phyloP scores from a whole-genome alignment of 2,329 filamentous ascomycete genomes.

The Ophiostoma novo-ulmi region DNA sequence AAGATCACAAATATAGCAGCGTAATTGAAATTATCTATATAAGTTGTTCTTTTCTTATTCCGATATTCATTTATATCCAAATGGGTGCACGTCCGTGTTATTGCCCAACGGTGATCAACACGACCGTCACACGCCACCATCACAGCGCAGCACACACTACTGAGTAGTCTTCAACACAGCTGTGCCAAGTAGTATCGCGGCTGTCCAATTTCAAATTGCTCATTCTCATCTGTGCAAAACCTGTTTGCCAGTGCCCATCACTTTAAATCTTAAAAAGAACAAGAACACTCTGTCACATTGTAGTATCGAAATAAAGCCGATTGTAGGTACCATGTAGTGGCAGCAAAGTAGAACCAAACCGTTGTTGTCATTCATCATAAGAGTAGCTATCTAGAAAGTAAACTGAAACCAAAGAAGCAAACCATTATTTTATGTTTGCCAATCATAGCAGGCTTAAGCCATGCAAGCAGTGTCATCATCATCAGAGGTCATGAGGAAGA shows the following conservation, averaged over 20 bases:
- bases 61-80: no score
- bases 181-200: background rate
- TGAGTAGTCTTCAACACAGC: no score
- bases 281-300: no score
- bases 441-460: background rate
- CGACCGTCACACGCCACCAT: conserved; percentile 1
- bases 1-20: background rate
- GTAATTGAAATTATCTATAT: background rate
- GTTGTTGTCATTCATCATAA: background rate
- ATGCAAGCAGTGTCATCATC: background rate
- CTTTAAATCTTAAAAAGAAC: no score
- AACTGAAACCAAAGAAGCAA: background rate
- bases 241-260: background rate
- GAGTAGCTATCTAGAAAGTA: background rate
- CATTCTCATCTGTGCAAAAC: background rate
- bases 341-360: background rate
- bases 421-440: background rate
- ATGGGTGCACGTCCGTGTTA: background rate
- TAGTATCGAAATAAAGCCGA: no score
- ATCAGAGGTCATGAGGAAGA: conserved; percentile 1
- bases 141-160: background rate
- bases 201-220: background rate
- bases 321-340: no score
- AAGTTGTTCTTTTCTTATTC: background rate
- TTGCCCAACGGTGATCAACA: conserved; percentile 4